Evolutionary conservation across 108 stramenopile genomes (phyloP), one percentile per base, ranked within the genome.

Genomic region (Epithemia pelagica): DNA sequence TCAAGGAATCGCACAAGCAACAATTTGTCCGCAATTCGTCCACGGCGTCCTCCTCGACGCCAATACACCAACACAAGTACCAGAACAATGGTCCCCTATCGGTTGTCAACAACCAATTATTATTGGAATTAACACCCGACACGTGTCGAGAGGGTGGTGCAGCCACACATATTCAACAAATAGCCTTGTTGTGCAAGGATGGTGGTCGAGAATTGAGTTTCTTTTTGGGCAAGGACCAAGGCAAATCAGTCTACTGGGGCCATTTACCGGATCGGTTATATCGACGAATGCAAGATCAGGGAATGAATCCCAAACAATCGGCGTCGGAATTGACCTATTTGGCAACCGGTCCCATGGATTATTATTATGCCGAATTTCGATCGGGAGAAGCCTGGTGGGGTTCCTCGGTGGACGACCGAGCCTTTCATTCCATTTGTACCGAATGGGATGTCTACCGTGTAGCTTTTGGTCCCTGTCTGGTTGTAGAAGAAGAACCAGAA

Each of bases 321-420:
- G 20, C 29, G 15, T 58, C 61, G 10, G 70, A 76, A 18, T 25
- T 92, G 22, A 33, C 37, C 1, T 88, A 86, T 64, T 61, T 91
- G 31, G 78, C 83, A 28, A 85, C 80, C 27, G 90, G 90, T 33
- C 78, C 87, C 28, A 32, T 56, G 15, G 81, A 82, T 24, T 84
- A 67, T 58, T 91, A 92, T 60, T 92, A 75, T 77, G 84, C 75
- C 54, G 76, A 87, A 59, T 84, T 89, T 53, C 70, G 76, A 22
- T 69, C 79, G 28, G 88, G 88, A 30, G 82, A 92, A 65, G 74
- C 73, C 32, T 88, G 79, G 82, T 92, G 91, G 91, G 81, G 84
- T 5, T 73, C 64, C 19, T 56, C 66, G 19, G 63, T 68, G 30
- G 71, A 73, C n/a, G 81, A 84, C 62, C 80, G 83, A 33, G 77